Base-by-base conservation (phyloP, 768 basidiomycete genomes). In the Lactarius hengduanensis region DNA sequence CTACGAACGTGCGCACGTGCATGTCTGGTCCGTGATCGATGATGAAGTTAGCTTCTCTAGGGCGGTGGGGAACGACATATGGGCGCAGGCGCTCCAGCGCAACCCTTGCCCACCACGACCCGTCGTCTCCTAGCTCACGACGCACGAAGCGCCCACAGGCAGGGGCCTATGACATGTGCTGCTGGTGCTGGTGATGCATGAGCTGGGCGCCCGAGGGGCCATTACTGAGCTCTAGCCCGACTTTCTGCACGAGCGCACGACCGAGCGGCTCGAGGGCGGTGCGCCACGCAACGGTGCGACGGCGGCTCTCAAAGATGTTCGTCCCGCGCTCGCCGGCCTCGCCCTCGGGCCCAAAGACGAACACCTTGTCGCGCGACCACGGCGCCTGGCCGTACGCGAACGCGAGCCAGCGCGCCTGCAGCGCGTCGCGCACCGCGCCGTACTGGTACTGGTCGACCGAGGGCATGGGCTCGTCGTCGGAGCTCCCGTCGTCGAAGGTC, bases 341-440 rank as follows among this genome's bases (percentile, higher is more conserved):
- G 61, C 90, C 91, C 73, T 92, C 90, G 0, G 91, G 91, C 4
- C 91, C 91, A 70, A 92, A 91, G 22, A 92, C 89, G 74, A 83
- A 91, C 57, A 90, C 83, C 76, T 84, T 88, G 65, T 85, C 83
- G 65, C 82, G 83, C 64, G 77, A 78, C 90, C 91, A 92, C 9
- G 90, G 90, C 4, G 79, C 82, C 73, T 89, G 86, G 6, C 89
- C 90, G 73, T 90, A 75, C 7, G 90, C 89, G 63, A 92, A 92
- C 26, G 85, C 73, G 28, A 92, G 82, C 91, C 91, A 92, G 50
- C 84, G 81, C 68, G 85, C 82, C 74, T 92, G 90, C 59, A 92
- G 83, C 45, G 86, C 80, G 66, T 91, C 86, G 20, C 89, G 82
- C 58, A 92, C 86, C 53, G 87, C 83, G 20, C 76, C 74, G 66